Base-by-base conservation (phyloP, 306 rosid species). In the Spatholobus suberectus region DNA sequence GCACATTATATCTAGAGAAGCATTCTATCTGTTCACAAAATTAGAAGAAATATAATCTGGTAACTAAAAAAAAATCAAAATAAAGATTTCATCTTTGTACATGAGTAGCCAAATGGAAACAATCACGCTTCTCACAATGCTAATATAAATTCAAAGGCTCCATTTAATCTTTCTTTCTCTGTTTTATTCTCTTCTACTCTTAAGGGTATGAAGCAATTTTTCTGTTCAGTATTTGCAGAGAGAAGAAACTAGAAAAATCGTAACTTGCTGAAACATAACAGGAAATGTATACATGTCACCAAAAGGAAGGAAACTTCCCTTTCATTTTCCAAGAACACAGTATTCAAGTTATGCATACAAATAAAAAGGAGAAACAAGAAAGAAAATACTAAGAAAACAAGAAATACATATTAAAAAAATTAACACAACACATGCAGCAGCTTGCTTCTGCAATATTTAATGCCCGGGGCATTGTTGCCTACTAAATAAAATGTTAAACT, bases 381-480 rank as follows among this genome's bases (percentile, higher is more conserved):
- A 67, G 54, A 70, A 51, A 21, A 54, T 15, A 51, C 52, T 10
- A 8, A 23, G 51, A 63, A 58, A 73, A 82, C 29, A 79, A 51
- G 43, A 80, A 44, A 55, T 14, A 49, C 6, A 34, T 13, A 4
- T 43, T 15, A 49, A 27, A 41, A 62, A 77, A 40, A 51, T 13
- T 67, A 49, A 62, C 46, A 21, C 43, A 62, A 80, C 81, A 43
- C 76, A 41, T 75, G 85, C 74, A 74, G 41, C 72, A 69, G 75
- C 77, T 67, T 74, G 82, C 51, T 75, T 81, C 49, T 23, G 20
- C 67, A 73, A 44, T 66, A 12, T 49, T 24, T 14, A 74, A 68
- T 41, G 35, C 5, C 38, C 55, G 51, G 67, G n/a, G n/a, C n/a
- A n/a, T n/a, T n/a, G n/a, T n/a, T 26, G 5, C 73, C 79, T 24